Evolutionary conservation across 768 basidiomycete genomes (phyloP).

Genomic region (Russula sp.): DNA sequence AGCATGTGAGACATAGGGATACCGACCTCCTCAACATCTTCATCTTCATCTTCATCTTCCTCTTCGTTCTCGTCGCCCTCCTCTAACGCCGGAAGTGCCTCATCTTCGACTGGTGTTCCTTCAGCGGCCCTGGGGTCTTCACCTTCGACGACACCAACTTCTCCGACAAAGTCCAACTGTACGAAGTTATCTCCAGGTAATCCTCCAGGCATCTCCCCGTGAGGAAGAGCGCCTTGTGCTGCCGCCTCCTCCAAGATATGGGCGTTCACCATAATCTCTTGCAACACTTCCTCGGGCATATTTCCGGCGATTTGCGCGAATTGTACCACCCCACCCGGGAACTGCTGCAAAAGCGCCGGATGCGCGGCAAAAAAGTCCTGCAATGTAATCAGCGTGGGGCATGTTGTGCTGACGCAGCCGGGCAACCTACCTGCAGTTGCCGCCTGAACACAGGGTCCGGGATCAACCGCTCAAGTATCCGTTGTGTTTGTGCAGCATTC

Average conservation of each 20-base stretch:
- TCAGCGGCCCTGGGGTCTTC: background rate
- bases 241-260: constrained; percentile 21
- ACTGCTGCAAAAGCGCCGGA: constrained; percentile 47
- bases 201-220: constrained; percentile 23
- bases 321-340: constrained; percentile 61
- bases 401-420: background rate
- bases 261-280: constrained; percentile 16
- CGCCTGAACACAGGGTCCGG: constrained; percentile 51
- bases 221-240: constrained; percentile 11
- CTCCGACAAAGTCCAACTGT: constrained; percentile 14
- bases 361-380: constrained; percentile 53
- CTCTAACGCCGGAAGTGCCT: background rate
- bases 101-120: background rate
- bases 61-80: constrained; percentile 5
- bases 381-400: background rate
- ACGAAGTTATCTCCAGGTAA: constrained; percentile 24
- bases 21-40: constrained; percentile 18
- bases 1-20: background rate
- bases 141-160: background rate
- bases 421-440: constrained; percentile 45
- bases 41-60: constrained; percentile 18
- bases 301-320: constrained; percentile 27
- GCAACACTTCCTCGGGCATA: constrained; percentile 22
- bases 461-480: constrained; percentile 49
- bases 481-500: constrained; percentile 43